Percentiles rank a stretch among this genome's conserved stretches.
These are phyloP conservation scores for Fusarium sacchari DNA, from an alignment of 2,329 filamentous ascomycete species.

Conservation along the genomic window DNA sequence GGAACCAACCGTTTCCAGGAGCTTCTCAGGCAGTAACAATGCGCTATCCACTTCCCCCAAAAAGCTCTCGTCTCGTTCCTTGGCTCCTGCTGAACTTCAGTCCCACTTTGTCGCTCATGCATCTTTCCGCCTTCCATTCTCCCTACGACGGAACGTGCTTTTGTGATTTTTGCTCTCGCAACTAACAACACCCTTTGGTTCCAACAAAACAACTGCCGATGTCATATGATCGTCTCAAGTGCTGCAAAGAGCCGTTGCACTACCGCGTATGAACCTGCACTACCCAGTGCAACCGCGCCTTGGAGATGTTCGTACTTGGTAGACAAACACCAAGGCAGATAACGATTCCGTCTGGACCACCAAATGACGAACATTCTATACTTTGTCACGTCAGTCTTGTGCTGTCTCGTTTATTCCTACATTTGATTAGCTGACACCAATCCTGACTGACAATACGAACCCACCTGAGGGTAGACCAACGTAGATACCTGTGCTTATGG, in stretches of 20 bases:
- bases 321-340: not conserved
- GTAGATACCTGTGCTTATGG: not conserved
- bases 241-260: not conserved
- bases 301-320: not conserved
- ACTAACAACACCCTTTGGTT: not conserved
- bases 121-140: not conserved
- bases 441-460: not conserved
- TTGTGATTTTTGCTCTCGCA: not conserved
- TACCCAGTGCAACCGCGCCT: not conserved
- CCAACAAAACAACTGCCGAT: not conserved
- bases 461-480: not conserved
- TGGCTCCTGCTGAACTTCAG: not conserved
- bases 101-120: not conserved
- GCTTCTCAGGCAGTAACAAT: not conserved
- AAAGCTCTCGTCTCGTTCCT: not conserved
- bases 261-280: not conserved
- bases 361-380: not conserved
- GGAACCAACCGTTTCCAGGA: not conserved
- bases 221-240: not conserved
- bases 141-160: not conserved
- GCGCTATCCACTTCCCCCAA: not conserved
- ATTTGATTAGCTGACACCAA: not conserved
- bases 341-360: not conserved
- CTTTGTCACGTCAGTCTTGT: not conserved
- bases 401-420: not conserved